Base-by-base conservation (phyloP, 371 early-diverging fungal species). In the Batkoa obscura region DNA sequence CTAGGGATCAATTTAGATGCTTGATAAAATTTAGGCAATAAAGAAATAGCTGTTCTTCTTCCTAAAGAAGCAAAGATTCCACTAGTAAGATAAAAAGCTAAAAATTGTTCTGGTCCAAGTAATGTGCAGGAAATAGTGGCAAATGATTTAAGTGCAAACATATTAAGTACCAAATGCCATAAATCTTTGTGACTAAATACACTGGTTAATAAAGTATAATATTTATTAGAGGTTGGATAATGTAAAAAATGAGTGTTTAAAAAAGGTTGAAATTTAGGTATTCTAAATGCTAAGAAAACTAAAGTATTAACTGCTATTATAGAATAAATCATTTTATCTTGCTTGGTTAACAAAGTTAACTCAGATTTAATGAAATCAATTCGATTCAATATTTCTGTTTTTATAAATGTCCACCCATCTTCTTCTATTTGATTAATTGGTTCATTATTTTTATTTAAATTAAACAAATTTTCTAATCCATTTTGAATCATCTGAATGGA, bases 181-280 rank as follows among this genome's bases (percentile, higher is more conserved):
- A 77, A 45, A 33, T 72, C 73, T 33, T 71, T 64, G 51, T 85
- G 85, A 15, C 79, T 78, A 57, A 83, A 85, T 38, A 68, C 64
- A 34, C 74, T 73, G 0, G 84, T 81, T 15, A 88, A 51, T 43
- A 87, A 49, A 0, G 88, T 88, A 50, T 80, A 71, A 30, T 78
- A 75, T 5, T 66, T 68, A 0, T 70, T 68, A 0, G 70, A 65
- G 2, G 68, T 67, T 0, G 86, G 83, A 36, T 81, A 64, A 61
- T 88, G 88, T 55, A 73, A 52, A 60, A 88, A 88, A 70, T 75
- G 71, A 10, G 70, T 64, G 1, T 59, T 54, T 86, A 88, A 86
- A 38, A 84, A 78, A 0, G 76, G 73, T 9, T 65, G 55, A 32
- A 79, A 59, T 0, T 75, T 66, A 15, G 72, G 76, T 0, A 84